A percentile compares a stretch with the other conserved stretches of the same genome.
Conservation (phyloP, 2,329 filamentous ascomycete species). For the Botrytis squamosa region DNA sequence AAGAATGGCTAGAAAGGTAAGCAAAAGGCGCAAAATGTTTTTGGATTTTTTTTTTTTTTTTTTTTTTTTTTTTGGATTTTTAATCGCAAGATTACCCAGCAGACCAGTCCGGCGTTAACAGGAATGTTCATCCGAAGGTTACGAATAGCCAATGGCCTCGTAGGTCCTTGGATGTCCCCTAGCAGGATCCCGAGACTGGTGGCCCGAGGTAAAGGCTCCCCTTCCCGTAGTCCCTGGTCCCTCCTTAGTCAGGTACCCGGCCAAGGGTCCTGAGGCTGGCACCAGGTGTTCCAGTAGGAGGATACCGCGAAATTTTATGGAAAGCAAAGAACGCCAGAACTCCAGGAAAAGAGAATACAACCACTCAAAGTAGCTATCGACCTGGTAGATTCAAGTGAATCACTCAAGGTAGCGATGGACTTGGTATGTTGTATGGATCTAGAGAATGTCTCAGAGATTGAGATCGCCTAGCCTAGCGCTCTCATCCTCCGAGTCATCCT, state of each 20-base stretch:
- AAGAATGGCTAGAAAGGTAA: neutral
- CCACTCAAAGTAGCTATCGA: constrained; percentile 6
- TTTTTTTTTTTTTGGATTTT: neutral
- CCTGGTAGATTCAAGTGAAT: neutral
- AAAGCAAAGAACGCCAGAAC: neutral
- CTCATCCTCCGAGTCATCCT: neutral
- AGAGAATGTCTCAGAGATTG: neutral
- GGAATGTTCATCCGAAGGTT: constrained; percentile 7
- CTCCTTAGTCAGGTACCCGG: constrained; percentile 9
- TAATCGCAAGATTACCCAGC: neutral
- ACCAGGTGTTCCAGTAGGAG: neutral
- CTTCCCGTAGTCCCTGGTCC: neutral
- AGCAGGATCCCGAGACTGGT: constrained; percentile 7
- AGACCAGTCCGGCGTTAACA: constrained; percentile 4
- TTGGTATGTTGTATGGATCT: neutral
- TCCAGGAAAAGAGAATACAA: neutral
- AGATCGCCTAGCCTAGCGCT: neutral
- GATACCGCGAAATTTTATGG: neutral
- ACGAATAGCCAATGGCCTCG: constrained; percentile 4
- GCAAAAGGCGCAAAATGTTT: neutral
- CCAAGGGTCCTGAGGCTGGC: constrained; percentile 13
- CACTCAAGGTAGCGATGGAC: constrained; percentile 1
- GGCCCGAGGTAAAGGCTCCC: constrained; percentile 9
- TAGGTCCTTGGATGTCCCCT: constrained; percentile 3
- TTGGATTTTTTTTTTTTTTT: neutral